phyloP scores from a whole-genome alignment of 2,329 filamentous ascomycete species.

The Sclerotinia glacialis region DNA sequence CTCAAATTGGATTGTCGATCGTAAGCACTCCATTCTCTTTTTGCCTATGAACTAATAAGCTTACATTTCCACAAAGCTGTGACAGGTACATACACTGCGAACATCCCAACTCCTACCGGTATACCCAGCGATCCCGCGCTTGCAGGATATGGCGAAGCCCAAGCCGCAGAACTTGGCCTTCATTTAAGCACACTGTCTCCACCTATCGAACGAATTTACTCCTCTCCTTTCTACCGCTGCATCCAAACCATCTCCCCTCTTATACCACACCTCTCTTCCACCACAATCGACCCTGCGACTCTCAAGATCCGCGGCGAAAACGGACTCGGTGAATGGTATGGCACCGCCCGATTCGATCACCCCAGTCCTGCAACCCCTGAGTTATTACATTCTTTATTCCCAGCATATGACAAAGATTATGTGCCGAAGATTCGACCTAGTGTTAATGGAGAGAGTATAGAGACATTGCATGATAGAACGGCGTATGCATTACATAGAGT shows the following conservation, averaged over 20 bases:
- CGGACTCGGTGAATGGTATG: constrained; percentile 84
- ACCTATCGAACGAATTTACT: constrained; percentile 74
- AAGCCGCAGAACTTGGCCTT: constrained; percentile 72
- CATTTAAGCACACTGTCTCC: constrained; percentile 62
- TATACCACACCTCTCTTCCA: constrained; percentile 46
- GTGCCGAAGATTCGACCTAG: constrained; percentile 64
- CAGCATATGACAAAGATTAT: constrained; percentile 56
- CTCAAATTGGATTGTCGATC: constrained; percentile 83
- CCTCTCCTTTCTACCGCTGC: constrained; percentile 82
- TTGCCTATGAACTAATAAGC: no score
- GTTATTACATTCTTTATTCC: constrained; percentile 66
- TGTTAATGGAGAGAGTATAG: constrained; percentile 73
- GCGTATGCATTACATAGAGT: constrained; percentile 67
- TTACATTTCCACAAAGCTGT: constrained; percentile 40
- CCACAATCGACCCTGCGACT: constrained; percentile 28
- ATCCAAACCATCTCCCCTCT: constrained; percentile 78
- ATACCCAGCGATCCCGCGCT: constrained; percentile 85
- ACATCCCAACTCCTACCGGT: constrained; percentile 77
- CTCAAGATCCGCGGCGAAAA: constrained; percentile 53
- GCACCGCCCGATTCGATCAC: constrained; percentile 79
- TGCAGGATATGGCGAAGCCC: constrained; percentile 79
- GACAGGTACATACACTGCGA: constrained; percentile 74
- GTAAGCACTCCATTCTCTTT: no score
- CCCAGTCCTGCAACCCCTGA: constrained; percentile 68
- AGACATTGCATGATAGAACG: constrained; percentile 75